These are phyloP conservation scores for Magnolia sinica DNA, from an alignment of 164 flowering plant genomes.

Conservation along the genomic window DNA sequence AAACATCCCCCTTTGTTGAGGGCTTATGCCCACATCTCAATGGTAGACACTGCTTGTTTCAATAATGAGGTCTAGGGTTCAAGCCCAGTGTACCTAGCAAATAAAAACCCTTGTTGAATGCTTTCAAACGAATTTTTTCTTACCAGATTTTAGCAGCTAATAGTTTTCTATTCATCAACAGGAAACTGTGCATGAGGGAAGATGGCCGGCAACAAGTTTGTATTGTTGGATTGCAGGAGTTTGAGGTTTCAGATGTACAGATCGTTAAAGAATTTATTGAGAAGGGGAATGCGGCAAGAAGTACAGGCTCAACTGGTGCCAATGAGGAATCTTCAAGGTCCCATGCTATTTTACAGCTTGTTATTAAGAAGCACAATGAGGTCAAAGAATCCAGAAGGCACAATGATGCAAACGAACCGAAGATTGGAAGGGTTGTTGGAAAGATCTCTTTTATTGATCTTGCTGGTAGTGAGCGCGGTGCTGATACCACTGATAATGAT, in stretches of 20 bases:
- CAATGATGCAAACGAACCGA: slow-evolving; percentile 62
- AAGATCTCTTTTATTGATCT: slow-evolving; percentile 98
- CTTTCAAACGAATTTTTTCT: background rate
- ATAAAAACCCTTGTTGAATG: background rate
- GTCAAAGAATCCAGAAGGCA: slow-evolving; percentile 71
- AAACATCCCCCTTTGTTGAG: too few relatives aligned
- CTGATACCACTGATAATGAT: slow-evolving; percentile 98
- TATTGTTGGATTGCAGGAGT: slow-evolving; percentile 98
- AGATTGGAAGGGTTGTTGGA: slow-evolving; percentile 74
- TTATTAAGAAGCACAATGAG: slow-evolving; percentile 77
- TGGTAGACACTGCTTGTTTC: too few relatives aligned
- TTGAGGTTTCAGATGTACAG: slow-evolving; percentile 95
- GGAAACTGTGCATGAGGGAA: slow-evolving; percentile 98
- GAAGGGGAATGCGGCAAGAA: slow-evolving; percentile 93
- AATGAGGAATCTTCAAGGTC: slow-evolving; percentile 99
- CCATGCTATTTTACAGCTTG: slow-evolving; percentile 95
- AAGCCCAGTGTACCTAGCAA: too few relatives aligned
- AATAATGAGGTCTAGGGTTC: too few relatives aligned
- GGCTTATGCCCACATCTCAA: too few relatives aligned
- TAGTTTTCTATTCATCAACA: slow-evolving; percentile 26
- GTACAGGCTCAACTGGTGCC: slow-evolving; percentile 99
- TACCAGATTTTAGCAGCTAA: background rate
- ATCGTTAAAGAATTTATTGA: slow-evolving; percentile 93
- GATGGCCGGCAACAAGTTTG: slow-evolving; percentile 99
- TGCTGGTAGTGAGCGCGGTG: slow-evolving; percentile 99